phyloP scores from a whole-genome alignment of 257 asterid species.

The Solanum raphanifolium region DNA sequence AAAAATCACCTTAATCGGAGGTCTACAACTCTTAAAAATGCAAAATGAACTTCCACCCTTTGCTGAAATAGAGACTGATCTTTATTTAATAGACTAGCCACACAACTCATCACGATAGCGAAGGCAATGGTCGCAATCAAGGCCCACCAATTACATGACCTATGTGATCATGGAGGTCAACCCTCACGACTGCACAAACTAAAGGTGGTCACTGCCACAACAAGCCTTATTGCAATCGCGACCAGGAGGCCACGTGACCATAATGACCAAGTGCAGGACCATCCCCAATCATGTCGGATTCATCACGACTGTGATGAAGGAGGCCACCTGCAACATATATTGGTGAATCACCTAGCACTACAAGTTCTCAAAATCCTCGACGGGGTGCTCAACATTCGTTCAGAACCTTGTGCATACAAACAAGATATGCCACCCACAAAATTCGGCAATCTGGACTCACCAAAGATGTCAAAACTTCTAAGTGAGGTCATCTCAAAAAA shows the following conservation, averaged over 20 bases:
- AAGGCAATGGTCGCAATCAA: neutral
- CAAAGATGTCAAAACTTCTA: neutral
- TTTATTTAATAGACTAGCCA: neutral
- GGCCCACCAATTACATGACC: neutral
- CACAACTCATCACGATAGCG: neutral
- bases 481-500: neutral
- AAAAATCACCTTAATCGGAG: neutral
- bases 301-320: neutral
- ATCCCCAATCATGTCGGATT: neutral
- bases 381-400: neutral
- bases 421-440: neutral
- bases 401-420: neutral
- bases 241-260: neutral
- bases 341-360: neutral
- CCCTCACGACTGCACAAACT: neutral
- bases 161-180: neutral
- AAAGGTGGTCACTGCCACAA: neutral
- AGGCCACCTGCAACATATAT: neutral
- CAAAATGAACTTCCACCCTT: neutral
- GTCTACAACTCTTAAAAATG: neutral
- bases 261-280: neutral
- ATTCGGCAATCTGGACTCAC: neutral
- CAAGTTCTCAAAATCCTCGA: neutral
- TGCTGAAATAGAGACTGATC: neutral
- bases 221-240: no score